Base-by-base conservation (phyloP, 2,329 filamentous ascomycete species). In the Orbilia quercus region DNA sequence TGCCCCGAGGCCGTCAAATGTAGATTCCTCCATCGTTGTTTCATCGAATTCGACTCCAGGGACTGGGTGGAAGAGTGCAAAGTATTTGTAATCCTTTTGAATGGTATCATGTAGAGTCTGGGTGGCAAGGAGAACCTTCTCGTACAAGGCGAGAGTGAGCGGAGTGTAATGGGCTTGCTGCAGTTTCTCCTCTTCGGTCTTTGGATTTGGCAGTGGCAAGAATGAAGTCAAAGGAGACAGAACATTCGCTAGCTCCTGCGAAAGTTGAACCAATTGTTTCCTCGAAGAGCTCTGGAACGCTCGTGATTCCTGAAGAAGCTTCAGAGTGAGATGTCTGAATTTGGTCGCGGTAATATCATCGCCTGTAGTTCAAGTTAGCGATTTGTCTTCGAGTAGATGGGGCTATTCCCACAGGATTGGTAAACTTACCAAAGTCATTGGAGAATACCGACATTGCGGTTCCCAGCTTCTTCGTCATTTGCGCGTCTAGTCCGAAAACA, bases 281-380 rank as follows among this genome's bases (percentile, higher is more conserved):
- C 59, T 53, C 12, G 59, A 54, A 1, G 45, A 50, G 38, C 67
- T 72, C 36, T 53, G 59, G 54, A 72, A 72, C 2, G 67, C 54
- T 16, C 42, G 55, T 6, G 67, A 72, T 42, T 72, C 67, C 36
- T 65, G 67, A 36, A 72, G 60, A 6, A 72, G 45, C 16, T 72
- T 72, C 6, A 72, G 47, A 16, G 67, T 59, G 44, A 72, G 50
- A 16, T 72, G 67, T 34, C 67, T 48, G 38, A 72, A 72, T 18
- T 65, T 72, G 22, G 67, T 72, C 4, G 67, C 67, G 18, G 67
- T 72, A 22, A 72, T 72, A 34, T 72, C 67, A 18, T 72, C 67
- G 14, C 67, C 67, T 72, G 42, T 36, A 63, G 7, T n/a, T 40
- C 2, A 5, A 7, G 28, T 62, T 62, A 69, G 55, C 31, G 48